Evolutionary conservation across 2,329 filamentous ascomycete species (phyloP).

Genomic region (Fusarium agapanthi): DNA sequence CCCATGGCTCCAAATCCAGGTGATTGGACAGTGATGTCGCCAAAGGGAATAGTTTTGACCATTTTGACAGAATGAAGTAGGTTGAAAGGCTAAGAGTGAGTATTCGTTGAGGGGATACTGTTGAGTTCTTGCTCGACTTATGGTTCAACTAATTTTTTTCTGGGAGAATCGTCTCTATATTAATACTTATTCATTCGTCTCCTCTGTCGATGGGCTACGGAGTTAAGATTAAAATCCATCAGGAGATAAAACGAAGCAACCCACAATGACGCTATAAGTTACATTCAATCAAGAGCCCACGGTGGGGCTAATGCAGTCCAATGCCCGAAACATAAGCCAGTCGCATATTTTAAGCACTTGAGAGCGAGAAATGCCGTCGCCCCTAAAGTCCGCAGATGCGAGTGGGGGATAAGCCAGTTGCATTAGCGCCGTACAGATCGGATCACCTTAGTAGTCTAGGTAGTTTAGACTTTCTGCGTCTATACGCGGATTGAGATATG

Average conservation of each 20-base stretch:
- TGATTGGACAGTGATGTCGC: background rate
- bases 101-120: background rate
- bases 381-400: background rate
- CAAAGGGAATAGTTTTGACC: background rate
- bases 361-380: background rate
- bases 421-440: background rate
- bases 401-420: background rate
- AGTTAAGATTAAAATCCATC: background rate
- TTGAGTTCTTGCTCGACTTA: background rate
- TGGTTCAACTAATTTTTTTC: fast-evolving
- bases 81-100: too few relatives aligned
- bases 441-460: background rate
- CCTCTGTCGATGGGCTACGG: background rate
- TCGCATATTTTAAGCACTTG: background rate
- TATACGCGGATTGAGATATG: background rate
- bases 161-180: background rate
- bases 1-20: slow-evolving; percentile 15
- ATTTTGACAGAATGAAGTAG: background rate
- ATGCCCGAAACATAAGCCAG: background rate
- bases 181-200: background rate
- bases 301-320: background rate
- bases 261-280: background rate
- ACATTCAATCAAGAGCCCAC: background rate
- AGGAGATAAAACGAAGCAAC: background rate
- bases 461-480: fast-evolving